Percentiles rank a stretch among this genome's conserved stretches.
These are phyloP conservation scores for Psidium guajava DNA, from an alignment of 345 rosid genomes.

Conservation along the genomic window DNA sequence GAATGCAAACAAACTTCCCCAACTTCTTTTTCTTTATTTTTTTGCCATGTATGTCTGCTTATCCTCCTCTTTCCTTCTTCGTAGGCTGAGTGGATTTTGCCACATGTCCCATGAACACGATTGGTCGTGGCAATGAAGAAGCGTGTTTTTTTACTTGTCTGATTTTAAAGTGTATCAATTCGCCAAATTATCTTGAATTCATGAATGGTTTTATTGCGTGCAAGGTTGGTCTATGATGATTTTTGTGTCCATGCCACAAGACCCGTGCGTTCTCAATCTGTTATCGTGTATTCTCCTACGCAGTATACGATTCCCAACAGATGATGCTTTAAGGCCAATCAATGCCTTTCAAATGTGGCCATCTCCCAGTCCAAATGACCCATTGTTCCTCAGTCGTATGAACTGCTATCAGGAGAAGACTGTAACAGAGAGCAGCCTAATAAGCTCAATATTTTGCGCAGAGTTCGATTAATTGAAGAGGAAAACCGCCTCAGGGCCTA, in stretches of 20 bases:
- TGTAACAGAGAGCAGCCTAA: too few species aligned
- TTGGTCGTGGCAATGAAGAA: background rate
- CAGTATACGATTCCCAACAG: background rate
- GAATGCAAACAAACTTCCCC: too few species aligned
- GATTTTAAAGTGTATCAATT: background rate
- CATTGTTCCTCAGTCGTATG: background rate
- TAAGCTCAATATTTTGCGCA: too few species aligned
- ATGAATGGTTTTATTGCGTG: too few species aligned
- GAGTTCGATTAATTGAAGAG: too few species aligned
- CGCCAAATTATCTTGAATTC: background rate
- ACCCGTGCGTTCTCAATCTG: background rate
- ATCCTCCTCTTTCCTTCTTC: background rate
- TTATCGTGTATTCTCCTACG: background rate
- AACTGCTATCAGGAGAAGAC: background rate
- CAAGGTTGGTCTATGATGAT: background rate
- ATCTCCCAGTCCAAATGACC: background rate
- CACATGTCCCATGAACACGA: background rate
- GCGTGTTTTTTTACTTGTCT: background rate
- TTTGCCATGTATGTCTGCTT: background rate
- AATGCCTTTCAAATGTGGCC: background rate
- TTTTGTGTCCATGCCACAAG: background rate
- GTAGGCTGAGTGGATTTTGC: background rate
- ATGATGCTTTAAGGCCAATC: background rate
- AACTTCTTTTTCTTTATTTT: too few species aligned
- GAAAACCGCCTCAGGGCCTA: background rate